phyloP scores from a whole-genome alignment of 345 rosid genomes.

The Eutrema heterophyllum region DNA sequence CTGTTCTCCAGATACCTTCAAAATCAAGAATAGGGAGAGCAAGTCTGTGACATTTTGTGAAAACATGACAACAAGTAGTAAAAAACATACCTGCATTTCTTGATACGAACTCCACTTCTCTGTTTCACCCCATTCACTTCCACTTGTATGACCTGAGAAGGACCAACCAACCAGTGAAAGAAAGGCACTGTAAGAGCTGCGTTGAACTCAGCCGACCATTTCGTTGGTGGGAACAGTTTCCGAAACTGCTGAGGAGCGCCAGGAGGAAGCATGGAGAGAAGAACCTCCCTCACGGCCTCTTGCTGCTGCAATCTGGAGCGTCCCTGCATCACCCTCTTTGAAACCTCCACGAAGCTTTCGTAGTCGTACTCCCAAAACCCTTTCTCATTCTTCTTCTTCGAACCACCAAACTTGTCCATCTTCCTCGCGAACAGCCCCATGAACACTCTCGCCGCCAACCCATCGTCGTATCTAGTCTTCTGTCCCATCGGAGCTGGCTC shows the following conservation, averaged over 20 bases:
- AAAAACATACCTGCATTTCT: slow-evolving; percentile 27
- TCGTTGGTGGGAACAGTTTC: slow-evolving; percentile 89
- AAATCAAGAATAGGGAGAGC: background rate
- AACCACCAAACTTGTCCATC: slow-evolving; percentile 83
- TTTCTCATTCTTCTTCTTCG: slow-evolving; percentile 23
- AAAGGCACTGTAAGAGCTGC: slow-evolving; percentile 92
- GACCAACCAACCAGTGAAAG: slow-evolving; percentile 96
- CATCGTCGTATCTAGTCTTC: slow-evolving; percentile 76
- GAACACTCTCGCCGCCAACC: slow-evolving; percentile 73
- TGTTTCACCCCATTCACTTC: slow-evolving; percentile 86
- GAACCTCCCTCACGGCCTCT: slow-evolving; percentile 82
- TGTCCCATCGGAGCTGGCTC: slow-evolving; percentile 86
- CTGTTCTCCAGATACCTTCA: slow-evolving; percentile 92
- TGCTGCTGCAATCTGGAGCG: slow-evolving; percentile 71
- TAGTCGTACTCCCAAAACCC: slow-evolving; percentile 61
- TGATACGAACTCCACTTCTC: slow-evolving; percentile 72
- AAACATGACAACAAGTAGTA: background rate
- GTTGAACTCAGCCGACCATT: slow-evolving; percentile 95
- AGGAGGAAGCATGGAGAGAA: slow-evolving; percentile 91
- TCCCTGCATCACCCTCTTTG: slow-evolving; percentile 81
- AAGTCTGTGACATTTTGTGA: background rate
- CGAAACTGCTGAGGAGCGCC: slow-evolving; percentile 93
- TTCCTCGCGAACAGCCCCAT: slow-evolving; percentile 81
- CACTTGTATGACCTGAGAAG: slow-evolving; percentile 88
- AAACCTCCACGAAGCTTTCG: slow-evolving; percentile 80